phyloP scores from a whole-genome alignment of 2,329 filamentous ascomycete genomes.

The Monosporascus cannonballus region DNA sequence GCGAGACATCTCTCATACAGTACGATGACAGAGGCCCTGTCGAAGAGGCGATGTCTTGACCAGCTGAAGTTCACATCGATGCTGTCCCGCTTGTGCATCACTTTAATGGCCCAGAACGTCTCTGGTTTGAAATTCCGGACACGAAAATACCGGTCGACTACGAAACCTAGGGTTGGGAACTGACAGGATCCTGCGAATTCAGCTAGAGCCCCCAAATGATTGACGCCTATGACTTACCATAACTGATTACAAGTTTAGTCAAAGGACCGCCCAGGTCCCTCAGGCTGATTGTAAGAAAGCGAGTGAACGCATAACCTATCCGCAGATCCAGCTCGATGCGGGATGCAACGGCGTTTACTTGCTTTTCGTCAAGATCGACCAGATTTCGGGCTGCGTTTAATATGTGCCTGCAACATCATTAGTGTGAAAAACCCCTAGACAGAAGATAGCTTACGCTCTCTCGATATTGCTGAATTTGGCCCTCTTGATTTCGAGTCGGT shows the following conservation, averaged over 20 bases:
- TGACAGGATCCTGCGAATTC: conserved; percentile 69
- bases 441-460: conserved; percentile 56
- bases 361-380: conserved; percentile 72
- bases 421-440: conserved; percentile 8
- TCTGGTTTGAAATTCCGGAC: conserved; percentile 93
- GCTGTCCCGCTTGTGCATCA: conserved; percentile 70
- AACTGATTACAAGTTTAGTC: conserved; percentile 65
- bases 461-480: conserved; percentile 96
- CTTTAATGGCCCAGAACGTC: conserved; percentile 85
- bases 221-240: conserved; percentile 49
- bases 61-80: conserved; percentile 81
- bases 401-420: conserved; percentile 59
- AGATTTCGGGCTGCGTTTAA: conserved; percentile 75
- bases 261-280: conserved; percentile 64
- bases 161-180: conserved; percentile 93
- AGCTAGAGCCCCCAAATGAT: conserved; percentile 7
- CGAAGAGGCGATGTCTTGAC: conserved; percentile 78
- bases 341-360: conserved; percentile 80
- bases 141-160: conserved; percentile 91
- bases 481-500: conserved; percentile 69
- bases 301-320: conserved; percentile 88
- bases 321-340: conserved; percentile 89
- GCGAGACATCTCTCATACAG: conserved; percentile 80
- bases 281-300: conserved; percentile 77
- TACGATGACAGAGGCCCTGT: conserved; percentile 72